Base-by-base conservation (phyloP, 805 yeast genomes). In the Trichomonascus vanleenenianus region DNA sequence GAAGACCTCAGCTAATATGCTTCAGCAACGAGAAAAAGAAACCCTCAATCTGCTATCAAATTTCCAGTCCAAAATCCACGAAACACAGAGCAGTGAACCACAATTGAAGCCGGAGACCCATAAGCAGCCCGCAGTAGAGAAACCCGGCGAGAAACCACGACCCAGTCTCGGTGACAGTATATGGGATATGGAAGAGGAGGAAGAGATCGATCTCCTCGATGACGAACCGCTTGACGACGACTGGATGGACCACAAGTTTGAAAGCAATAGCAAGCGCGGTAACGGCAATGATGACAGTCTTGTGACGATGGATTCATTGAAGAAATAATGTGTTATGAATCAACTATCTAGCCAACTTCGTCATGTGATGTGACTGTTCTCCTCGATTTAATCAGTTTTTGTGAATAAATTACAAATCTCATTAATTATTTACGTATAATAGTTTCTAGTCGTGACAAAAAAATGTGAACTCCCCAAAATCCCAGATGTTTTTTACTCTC, bases 1-100 rank as follows among this genome's bases (percentile, higher is more conserved):
- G 22, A 39, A 39, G 33, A 18, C 12, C 30, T 16, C 8, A 19
- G 40, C 32, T 36, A 46, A 10, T 36, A 22, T 22, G 27, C 47
- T 4, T 34, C 20, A 16, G 40, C 33, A 39, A 11, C 50, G 69
- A 42, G 68, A 66, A 39, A 40, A 39, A 11, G 56, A 58, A 25
- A 65, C 70, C 0, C 43, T 60, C 12, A 51, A 45, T 2, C 43
- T 57, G 44, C 51, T 67, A 19, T 49, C 52, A 4, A 49, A 50
- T 20, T 67, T 67, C 50, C 51, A 55, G 39, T 12, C 50, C 6
- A 61, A 61, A 37, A 50, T 62, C 3, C 11, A 39, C 20, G 3
- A 43, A 15, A 14, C 39, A n/a, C n/a, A n/a, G n/a, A n/a, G n/a
- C n/a, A n/a, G n/a, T 8, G 22, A n/a, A 9, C 30, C 34, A 25